A percentile compares a stretch with the other conserved stretches of the same genome.
phyloP scores from a whole-genome alignment of 768 basidiomycete species.

The Chlorophyllum brunneum region DNA sequence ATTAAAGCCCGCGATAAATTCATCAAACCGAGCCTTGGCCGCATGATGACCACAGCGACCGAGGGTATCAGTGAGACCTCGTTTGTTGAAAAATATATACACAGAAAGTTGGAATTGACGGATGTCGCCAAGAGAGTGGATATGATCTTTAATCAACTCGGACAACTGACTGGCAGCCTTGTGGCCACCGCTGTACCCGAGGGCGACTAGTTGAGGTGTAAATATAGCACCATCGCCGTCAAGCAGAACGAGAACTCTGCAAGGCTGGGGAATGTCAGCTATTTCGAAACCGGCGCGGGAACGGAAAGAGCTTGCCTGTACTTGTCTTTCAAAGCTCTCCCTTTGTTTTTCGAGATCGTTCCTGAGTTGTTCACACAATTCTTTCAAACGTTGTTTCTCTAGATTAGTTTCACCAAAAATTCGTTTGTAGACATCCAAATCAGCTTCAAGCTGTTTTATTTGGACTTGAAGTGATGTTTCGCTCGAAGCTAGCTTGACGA shows the following conservation, averaged over 20 bases:
- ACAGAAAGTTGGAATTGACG: slow-evolving; percentile 55
- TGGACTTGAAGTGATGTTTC: slow-evolving; percentile 27
- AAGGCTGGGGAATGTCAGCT: too few species aligned
- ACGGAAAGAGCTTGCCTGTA: slow-evolving; percentile 32
- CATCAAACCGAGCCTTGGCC: slow-evolving; percentile 48
- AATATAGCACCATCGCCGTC: slow-evolving; percentile 71
- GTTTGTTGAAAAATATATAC: slow-evolving; percentile 63
- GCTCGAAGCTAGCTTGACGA: slow-evolving; percentile 30
- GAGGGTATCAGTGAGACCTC: slow-evolving; percentile 54
- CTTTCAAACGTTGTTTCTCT: slow-evolving; percentile 22
- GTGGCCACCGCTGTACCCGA: slow-evolving; percentile 57
- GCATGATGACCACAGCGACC: slow-evolving; percentile 31
- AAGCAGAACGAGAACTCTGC: slow-evolving; percentile 47
- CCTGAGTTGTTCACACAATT: slow-evolving; percentile 28
- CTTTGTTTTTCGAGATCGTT: slow-evolving; percentile 34
- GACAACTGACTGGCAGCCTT: slow-evolving; percentile 48
- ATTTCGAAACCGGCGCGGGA: too few species aligned
- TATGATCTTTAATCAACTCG: slow-evolving; percentile 33
- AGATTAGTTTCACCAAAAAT: slow-evolving; percentile 35
- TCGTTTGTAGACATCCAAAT: slow-evolving; percentile 39
- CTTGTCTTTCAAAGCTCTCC: slow-evolving; percentile 35
- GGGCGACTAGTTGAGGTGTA: slow-evolving; percentile 43
- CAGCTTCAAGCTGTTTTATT: slow-evolving; percentile 33
- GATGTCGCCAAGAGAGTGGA: slow-evolving; percentile 29
- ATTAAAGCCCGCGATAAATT: slow-evolving; percentile 68